phyloP scores from a whole-genome alignment of 208 protist species.

The Leishmania gerbilli region DNA sequence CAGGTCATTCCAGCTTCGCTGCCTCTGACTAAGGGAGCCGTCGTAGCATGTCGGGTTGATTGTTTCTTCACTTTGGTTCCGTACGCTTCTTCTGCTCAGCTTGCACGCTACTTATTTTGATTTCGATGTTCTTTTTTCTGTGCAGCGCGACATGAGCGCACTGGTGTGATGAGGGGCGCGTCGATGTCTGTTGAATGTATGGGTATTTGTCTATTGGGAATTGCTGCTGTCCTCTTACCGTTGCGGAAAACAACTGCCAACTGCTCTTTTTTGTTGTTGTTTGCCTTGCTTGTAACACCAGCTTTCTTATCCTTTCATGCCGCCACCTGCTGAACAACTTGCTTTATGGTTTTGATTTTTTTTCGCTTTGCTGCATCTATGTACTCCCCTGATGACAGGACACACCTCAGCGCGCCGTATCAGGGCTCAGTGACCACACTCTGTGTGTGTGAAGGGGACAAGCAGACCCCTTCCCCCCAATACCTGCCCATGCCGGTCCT shows the following conservation, averaged over 20 bases:
- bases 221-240: neutral
- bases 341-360: neutral
- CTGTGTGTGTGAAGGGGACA: neutral
- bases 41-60: neutral
- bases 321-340: neutral
- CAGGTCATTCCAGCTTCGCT: neutral
- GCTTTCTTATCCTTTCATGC: neutral
- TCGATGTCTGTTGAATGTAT: neutral
- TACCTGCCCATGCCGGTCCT: neutral
- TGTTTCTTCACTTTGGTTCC: conserved; percentile 2
- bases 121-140: neutral
- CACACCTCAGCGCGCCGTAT: neutral
- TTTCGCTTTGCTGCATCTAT: neutral
- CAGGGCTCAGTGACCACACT: neutral
- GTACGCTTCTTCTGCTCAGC: neutral
- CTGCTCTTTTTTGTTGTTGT: conserved; percentile 13
- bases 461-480: neutral
- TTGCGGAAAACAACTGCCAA: neutral
- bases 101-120: neutral
- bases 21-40: neutral
- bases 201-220: neutral
- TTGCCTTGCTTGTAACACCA: conserved; percentile 1
- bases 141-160: neutral
- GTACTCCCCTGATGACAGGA: neutral
- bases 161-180: neutral